Evolutionary conservation across 2,329 filamentous ascomycete genomes (phyloP), one percentile per base, ranked within the genome.

Genomic region (Alternaria sp.): DNA sequence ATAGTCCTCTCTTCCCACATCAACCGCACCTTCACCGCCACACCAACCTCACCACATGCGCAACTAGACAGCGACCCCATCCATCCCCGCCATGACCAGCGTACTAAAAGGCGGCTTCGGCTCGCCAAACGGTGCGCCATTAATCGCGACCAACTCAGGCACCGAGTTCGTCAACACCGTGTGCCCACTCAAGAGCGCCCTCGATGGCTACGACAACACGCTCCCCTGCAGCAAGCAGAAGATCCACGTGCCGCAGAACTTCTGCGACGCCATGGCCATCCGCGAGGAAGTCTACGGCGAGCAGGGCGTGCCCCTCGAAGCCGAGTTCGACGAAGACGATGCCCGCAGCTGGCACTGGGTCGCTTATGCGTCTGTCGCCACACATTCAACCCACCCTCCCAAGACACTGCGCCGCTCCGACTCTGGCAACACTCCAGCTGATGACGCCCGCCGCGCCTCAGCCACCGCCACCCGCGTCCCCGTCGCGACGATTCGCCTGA

Each of bases 251-350:
- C 84, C 84, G 3, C 76, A 80, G 60, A 71, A 77, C 60, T 86
- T 86, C 75, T 75, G 77, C 62, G 86, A 89, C 67, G 87, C 87
- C 67, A 87, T 89, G 83, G 77, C 79, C 14, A 82, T 90, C 6
- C 87, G 88, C 41, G 82, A 86, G 60, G 79, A 81, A 43, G 88
- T 89, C 67, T 89, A 87, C 69, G 79, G 85, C 61, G 87, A 89
- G 74, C 88, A 89, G 67, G 78, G 82, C 21, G 84, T 87, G 26
- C 81, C 83, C 0, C 79, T 88, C 1, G 88, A 91, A 41, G 87
- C 89, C 68, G 94, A 98, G 79, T 86, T 93, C 68, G 95, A 97
- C 82, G 82, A 85, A 1, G 93, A 97, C 76, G 95, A 98, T 78
- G 70, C 86, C 1, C 87, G 92, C 37, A 90, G 89, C 70, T 95